Base-by-base conservation (phyloP, 768 basidiomycete species). In the Suillus americanus region DNA sequence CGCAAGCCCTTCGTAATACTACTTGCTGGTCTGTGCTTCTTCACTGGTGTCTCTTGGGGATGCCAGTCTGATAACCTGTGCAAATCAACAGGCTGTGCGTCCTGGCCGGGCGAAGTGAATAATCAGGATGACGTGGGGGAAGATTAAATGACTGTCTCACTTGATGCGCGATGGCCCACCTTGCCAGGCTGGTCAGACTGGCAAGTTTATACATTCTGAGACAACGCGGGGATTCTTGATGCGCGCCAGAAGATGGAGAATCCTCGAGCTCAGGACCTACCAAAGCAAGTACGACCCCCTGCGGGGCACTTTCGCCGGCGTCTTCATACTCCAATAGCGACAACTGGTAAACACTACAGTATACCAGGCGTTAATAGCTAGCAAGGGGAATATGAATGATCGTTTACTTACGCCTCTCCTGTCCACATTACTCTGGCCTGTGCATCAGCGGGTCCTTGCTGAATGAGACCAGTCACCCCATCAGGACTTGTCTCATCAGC, bases 171-270 rank as follows among this genome's bases (percentile, higher is more conserved):
- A 89, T 77, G 0, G 86, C 82, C 90, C 90, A 94, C 70, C 86
- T 88, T 2, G 90, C 91, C 14, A 95, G 81, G 69, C 84, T 93
- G 10, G 84, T 82, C 7, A 95, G 76, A 71, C 92, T 92, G 23
- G 86, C 80, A 23, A 95, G 80, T 70, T 88, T 94, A 74, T 95
- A 95, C 92, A 95, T 94, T 46, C 93, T 85, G 46, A 94, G 75
- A 8, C 81, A 79, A 55, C 87, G 82, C 45, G 80, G 69, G 8
- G 81, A 73, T 67, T 91, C 90, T 60, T 82, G 75, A 43, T 91
- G 87, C 65, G 83, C 86, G 46, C 59, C 70, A 55, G 71, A 69
- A 38, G 72, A 72, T 35, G 71, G 69, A 2, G 79, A 75, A 5
- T 82, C 80, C 25, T 86, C 85, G 3, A 79, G 71, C 23, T 86